Conservation (phyloP, 331 rosid species). For the Quercus tomentella region DNA sequence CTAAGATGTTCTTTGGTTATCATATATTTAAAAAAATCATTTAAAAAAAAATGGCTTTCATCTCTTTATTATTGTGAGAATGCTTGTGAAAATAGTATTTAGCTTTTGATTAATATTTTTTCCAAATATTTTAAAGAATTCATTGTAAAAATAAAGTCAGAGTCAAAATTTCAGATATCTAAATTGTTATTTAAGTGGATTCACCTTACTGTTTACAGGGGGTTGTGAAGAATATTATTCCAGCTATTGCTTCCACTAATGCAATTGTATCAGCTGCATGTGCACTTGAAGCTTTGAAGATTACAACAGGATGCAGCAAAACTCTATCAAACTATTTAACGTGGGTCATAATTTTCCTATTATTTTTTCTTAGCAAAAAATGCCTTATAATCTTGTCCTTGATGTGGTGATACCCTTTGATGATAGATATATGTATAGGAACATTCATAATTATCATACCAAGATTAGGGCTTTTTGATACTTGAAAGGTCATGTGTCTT, state of each 20-base stretch:
- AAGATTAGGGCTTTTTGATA: background rate
- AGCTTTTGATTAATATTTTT: background rate
- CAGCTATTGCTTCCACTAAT: conserved; percentile 98
- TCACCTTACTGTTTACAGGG: conserved; percentile 49
- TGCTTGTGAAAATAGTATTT: background rate
- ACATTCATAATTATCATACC: background rate
- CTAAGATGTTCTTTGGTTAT: background rate
- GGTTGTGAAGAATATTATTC: conserved; percentile 97
- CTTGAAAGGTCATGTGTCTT: background rate
- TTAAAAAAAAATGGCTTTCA: background rate
- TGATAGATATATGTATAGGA: background rate
- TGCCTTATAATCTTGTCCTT: background rate
- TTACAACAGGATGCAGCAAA: conserved; percentile 95
- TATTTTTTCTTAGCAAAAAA: background rate
- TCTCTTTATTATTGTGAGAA: background rate
- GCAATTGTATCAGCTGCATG: conserved; percentile 99
- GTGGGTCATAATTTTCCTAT: conserved; percentile 31
- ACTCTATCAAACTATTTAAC: conserved; percentile 89
- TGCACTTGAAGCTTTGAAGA: conserved; percentile 88
- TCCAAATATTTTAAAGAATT: background rate
- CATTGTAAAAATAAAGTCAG: background rate
- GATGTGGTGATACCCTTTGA: background rate
- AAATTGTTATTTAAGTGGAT: background rate
- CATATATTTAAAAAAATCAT: background rate
- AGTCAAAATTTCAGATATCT: background rate